phyloP scores from a whole-genome alignment of 1,139 yeast species.

The Kodamaea arcana region DNA sequence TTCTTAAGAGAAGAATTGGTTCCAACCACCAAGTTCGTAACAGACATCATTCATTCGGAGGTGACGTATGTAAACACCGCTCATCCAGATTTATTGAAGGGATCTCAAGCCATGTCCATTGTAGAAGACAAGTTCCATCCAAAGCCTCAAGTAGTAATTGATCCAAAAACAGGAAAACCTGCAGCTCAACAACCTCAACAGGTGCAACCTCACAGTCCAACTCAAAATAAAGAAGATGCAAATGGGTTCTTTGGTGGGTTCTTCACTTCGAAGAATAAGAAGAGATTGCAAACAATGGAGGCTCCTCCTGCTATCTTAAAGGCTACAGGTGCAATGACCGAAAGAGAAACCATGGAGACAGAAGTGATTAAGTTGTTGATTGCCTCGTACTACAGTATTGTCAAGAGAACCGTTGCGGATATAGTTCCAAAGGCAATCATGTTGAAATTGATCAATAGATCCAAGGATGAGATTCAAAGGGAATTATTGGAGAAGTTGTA shows the following conservation, averaged over 20 bases:
- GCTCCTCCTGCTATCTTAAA: conserved; percentile 94
- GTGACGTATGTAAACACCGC: conserved; percentile 96
- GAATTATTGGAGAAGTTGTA: conserved; percentile 85
- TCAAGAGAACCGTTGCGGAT: conserved; percentile 90
- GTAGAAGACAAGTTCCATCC: conserved; percentile 92
- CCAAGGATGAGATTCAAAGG: conserved; percentile 86
- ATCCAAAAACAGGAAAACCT: conserved; percentile 91
- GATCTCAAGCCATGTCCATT: conserved; percentile 92
- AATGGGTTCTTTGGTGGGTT: conserved; percentile 93
- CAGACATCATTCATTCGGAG: conserved; percentile 78
- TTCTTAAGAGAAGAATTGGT: conserved; percentile 74
- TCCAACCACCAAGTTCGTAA: conserved; percentile 83
- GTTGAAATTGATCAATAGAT: conserved; percentile 80
- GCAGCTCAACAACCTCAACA: conserved; percentile 41
- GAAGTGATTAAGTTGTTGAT: conserved; percentile 93
- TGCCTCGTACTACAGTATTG: conserved; percentile 85
- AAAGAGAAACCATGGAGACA: conserved; percentile 93
- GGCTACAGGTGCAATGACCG: conserved; percentile 93
- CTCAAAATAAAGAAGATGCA: conserved; percentile 34
- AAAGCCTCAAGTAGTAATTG: conserved; percentile 72
- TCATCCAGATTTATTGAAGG: conserved; percentile 93
- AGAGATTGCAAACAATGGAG: conserved; percentile 93
- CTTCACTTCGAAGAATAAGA: conserved; percentile 87
- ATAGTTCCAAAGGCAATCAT: conserved; percentile 92
- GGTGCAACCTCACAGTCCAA: conserved; percentile 15